Evolutionary conservation across 805 yeast genomes (phyloP).

Genomic region (Pichia deserticola): DNA sequence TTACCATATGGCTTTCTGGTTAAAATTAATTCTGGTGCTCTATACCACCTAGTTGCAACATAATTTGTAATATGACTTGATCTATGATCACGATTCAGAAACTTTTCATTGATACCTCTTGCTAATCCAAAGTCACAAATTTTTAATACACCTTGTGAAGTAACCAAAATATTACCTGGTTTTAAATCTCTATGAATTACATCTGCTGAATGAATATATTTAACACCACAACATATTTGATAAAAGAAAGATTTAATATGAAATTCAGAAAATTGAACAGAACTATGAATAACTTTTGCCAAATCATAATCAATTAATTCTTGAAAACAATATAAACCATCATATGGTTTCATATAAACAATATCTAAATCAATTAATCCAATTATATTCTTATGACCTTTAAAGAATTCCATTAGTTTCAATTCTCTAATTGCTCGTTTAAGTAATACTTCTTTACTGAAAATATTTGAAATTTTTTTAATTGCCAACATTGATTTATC

Average conservation of each 20-base stretch:
- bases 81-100: conserved; percentile 26
- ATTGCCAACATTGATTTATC: conserved; percentile 51
- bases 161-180: conserved; percentile 82
- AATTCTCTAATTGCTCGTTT: conserved; percentile 81
- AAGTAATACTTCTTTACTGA: conserved; percentile 56
- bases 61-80: conserved; percentile 61
- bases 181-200: conserved; percentile 89
- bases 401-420: conserved; percentile 70
- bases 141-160: conserved; percentile 65
- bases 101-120: conserved; percentile 48
- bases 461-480: conserved; percentile 70
- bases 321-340: conserved; percentile 84
- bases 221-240: conserved; percentile 79
- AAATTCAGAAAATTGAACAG: conserved; percentile 73
- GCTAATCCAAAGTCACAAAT: conserved; percentile 95
- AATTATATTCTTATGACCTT: conserved; percentile 81
- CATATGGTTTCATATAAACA: conserved; percentile 57
- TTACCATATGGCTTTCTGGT: conserved; percentile 54
- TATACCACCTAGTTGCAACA: conserved; percentile 92
- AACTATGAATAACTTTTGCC: conserved; percentile 70
- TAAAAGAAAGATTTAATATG: conserved; percentile 71
- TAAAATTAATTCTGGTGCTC: conserved; percentile 86
- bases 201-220: conserved; percentile 86
- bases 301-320: conserved; percentile 80
- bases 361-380: conserved; percentile 68